A percentile compares a stretch with the other conserved stretches of the same genome.
Evolutionary conservation across 257 asterid species (phyloP).

Genomic region (Solanum sitiens): DNA sequence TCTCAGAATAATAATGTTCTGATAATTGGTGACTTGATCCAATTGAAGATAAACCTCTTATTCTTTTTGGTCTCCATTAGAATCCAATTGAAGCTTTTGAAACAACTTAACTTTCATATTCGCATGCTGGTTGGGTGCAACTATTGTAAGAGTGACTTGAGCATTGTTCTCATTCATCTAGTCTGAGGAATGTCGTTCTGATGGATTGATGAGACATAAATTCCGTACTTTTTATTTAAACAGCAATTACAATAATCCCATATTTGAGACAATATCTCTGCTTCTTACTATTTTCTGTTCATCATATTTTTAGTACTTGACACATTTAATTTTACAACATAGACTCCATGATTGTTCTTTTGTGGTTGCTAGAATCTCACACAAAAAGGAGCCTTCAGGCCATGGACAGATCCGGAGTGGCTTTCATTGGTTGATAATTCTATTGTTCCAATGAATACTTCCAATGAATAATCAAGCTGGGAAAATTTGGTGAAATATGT

Average conservation of each 20-base stretch:
- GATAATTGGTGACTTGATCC: background rate
- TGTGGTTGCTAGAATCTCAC: conserved; percentile 1
- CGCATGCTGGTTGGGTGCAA: background rate
- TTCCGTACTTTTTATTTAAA: background rate
- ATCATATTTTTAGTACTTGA: background rate
- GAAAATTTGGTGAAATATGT: background rate
- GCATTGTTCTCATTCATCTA: background rate
- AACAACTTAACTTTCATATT: background rate
- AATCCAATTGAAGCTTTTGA: background rate
- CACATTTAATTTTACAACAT: background rate
- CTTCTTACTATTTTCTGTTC: background rate
- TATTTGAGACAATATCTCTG: background rate
- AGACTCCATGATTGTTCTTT: background rate
- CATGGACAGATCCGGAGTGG: background rate
- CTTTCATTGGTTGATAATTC: background rate
- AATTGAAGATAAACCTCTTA: background rate
- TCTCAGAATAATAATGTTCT: background rate
- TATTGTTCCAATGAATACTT: background rate
- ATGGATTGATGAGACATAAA: background rate
- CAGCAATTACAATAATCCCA: background rate
- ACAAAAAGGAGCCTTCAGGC: background rate
- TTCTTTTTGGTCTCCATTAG: background rate
- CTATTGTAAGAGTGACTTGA: background rate
- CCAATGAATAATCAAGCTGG: background rate
- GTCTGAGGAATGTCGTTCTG: background rate